These are phyloP conservation scores for Angomonas desouzai DNA, from an alignment of 208 protist species.

Conservation along the genomic window DNA sequence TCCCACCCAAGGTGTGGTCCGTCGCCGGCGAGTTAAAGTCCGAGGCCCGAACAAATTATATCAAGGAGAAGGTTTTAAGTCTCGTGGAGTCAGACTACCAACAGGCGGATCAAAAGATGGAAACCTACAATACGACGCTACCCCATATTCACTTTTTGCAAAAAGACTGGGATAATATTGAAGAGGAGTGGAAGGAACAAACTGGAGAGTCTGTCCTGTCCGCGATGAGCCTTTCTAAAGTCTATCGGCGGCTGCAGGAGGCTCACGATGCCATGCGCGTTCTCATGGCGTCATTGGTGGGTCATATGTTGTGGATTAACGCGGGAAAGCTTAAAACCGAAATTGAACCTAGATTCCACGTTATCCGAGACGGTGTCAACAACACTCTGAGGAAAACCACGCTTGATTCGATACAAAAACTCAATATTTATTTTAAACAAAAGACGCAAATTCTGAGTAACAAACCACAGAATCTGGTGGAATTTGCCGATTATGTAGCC, in stretches of 20 bases:
- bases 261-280: constrained; percentile 78
- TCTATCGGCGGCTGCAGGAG: constrained; percentile 78
- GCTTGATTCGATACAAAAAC: constrained; percentile 44
- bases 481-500: constrained; percentile 86
- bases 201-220: constrained; percentile 47
- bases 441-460: constrained; percentile 84
- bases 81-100: constrained; percentile 81
- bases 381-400: constrained; percentile 68
- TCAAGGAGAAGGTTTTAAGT: constrained; percentile 48
- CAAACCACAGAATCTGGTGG: constrained; percentile 52
- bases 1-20: constrained; percentile 67
- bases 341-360: constrained; percentile 79
- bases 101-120: constrained; percentile 70
- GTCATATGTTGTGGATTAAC: constrained; percentile 89
- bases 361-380: constrained; percentile 73
- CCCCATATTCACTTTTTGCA: constrained; percentile 87
- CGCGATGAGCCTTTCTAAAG: constrained; percentile 49
- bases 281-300: constrained; percentile 87
- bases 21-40: constrained; percentile 56
- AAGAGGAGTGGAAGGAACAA: constrained; percentile 71
- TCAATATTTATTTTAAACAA: constrained; percentile 85
- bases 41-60: constrained; percentile 62
- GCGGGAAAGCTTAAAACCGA: constrained; percentile 84
- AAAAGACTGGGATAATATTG: constrained; percentile 73
- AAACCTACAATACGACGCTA: constrained; percentile 70